Base-by-base conservation (phyloP, 495 filamentous ascomycete species). In the Penicillium daleae region DNA sequence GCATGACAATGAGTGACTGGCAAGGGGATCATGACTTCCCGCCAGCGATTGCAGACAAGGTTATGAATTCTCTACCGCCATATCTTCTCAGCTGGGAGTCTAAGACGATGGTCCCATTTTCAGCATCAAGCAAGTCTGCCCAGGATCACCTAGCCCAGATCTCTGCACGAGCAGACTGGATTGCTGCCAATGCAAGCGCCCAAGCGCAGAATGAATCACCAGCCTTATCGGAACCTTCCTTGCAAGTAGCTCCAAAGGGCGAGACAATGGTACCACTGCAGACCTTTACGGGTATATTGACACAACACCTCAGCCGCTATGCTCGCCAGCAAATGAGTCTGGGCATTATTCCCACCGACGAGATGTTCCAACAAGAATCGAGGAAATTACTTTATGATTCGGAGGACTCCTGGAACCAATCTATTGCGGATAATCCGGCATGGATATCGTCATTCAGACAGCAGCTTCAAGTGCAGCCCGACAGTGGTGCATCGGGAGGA, bases 11-110 rank as follows among this genome's bases (percentile, higher is more conserved):
- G 88, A 79, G 78, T 15, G 82, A 88, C 61, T 90, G 88, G 88
- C 83, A 82, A 73, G 87, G 87, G 66, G 86, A 86, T 66, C 89
- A 87, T 82, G 88, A 85, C 72, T 89, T 90, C 60, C 84, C 88
- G 52, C 75, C 75, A 7, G 79, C 79, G n/a, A 81, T 90, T 49
- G 77, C 86, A 35, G 81, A 83, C 59, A 77, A 87, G 71, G 81
- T 89, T 56, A 86, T 86, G 67, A 86, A 87, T 67, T 82, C 83
- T 27, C 82, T 89, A 59, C 85, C 86, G 19, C 84, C 85, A 27
- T 87, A 72, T 64, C 48, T 76, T 29, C 72, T 77, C 29, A 70
- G 52, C 9, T 60, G 61, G 6, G 74, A 75, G 32, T 64, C 71
- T 2, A 50, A 48, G 0, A 70, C 57, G 15, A 31, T 74, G 29